These are phyloP conservation scores for Patellaria atrata DNA, from an alignment of 495 filamentous ascomycete genomes.

Conservation along the genomic window DNA sequence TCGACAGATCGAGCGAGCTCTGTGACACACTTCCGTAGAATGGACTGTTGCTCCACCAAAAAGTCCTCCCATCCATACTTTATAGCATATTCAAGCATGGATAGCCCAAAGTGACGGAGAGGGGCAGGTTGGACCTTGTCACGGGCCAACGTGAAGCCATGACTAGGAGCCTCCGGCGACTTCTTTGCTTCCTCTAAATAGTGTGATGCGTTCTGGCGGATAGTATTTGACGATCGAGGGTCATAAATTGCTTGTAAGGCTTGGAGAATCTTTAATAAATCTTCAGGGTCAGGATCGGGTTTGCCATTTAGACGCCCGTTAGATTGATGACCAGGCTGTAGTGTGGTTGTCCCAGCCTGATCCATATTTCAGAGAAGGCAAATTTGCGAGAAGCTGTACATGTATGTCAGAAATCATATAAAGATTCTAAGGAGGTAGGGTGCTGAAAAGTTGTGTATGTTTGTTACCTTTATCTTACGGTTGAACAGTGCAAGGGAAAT, in stretches of 20 bases:
- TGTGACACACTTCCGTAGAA: slow-evolving; percentile 59
- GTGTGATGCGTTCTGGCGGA: slow-evolving; percentile 65
- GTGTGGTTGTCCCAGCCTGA: too few species aligned
- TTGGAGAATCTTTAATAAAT: slow-evolving; percentile 49
- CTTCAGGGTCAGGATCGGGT: too few species aligned
- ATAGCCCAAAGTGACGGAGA: slow-evolving; percentile 85
- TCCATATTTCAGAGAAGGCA: too few species aligned
- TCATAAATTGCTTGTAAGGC: slow-evolving; percentile 79
- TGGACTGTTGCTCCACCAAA: slow-evolving; percentile 42
- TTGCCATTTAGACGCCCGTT: too few species aligned
- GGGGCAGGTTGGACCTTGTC: slow-evolving; percentile 56
- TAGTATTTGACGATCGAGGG: slow-evolving; percentile 63
- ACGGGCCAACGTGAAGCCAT: slow-evolving; percentile 73
- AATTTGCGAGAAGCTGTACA: too few species aligned
- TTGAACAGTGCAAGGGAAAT: too few species aligned
- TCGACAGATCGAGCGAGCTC: slow-evolving; percentile 60
- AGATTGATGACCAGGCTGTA: too few species aligned
- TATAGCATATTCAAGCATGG: slow-evolving; percentile 75
- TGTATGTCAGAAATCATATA: too few species aligned
- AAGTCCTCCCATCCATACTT: slow-evolving; percentile 68
- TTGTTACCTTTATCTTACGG: too few species aligned
- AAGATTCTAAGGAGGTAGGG: too few species aligned
- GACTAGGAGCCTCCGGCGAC: slow-evolving; percentile 58
- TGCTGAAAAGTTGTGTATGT: too few species aligned
- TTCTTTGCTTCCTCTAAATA: slow-evolving; percentile 77